Evolutionary conservation across 352 stramenopile species (phyloP).

Genomic region (Blastocystis hominis): DNA sequence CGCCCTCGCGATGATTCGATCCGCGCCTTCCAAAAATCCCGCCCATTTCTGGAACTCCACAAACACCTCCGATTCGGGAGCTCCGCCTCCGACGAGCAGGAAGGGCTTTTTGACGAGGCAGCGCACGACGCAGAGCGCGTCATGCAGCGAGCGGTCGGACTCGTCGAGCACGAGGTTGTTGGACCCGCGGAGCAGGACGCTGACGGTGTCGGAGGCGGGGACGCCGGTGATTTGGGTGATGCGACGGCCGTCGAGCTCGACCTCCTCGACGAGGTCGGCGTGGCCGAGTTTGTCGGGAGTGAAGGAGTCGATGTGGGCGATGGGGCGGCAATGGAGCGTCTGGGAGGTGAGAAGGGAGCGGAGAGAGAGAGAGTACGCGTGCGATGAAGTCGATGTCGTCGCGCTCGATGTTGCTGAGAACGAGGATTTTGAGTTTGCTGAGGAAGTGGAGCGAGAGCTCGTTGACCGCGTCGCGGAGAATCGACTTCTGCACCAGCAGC

Average conservation of each 20-base stretch:
- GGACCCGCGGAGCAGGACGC: slow-evolving; percentile 89
- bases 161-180: slow-evolving; percentile 96
- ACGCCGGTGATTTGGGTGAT: slow-evolving; percentile 98
- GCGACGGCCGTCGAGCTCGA: slow-evolving; percentile 85
- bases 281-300: slow-evolving; percentile 87
- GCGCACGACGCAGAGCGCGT: slow-evolving; percentile 93
- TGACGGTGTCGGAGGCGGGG: slow-evolving; percentile 86
- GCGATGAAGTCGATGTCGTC: slow-evolving; percentile 97
- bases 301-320: slow-evolving; percentile 94
- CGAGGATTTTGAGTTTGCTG: slow-evolving; percentile 97
- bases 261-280: slow-evolving; percentile 85
- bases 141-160: slow-evolving; percentile 91
- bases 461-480: slow-evolving; percentile 96
- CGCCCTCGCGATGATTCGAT: slow-evolving; percentile 66
- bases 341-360: neutral
- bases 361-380: slow-evolving; percentile 36
- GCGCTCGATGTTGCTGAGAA: slow-evolving; percentile 95
- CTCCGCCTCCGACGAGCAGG: slow-evolving; percentile 90
- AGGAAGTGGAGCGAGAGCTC: slow-evolving; percentile 97
- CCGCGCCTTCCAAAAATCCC: slow-evolving; percentile 72
- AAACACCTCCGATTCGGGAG: slow-evolving; percentile 88
- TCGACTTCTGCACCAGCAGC: slow-evolving; percentile 98
- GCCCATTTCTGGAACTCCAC: slow-evolving; percentile 82
- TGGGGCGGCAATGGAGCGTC: slow-evolving; percentile 85
- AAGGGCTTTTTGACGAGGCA: slow-evolving; percentile 94